phyloP scores from a whole-genome alignment of 2,329 filamentous ascomycete species.

The Penicillium sp. region DNA sequence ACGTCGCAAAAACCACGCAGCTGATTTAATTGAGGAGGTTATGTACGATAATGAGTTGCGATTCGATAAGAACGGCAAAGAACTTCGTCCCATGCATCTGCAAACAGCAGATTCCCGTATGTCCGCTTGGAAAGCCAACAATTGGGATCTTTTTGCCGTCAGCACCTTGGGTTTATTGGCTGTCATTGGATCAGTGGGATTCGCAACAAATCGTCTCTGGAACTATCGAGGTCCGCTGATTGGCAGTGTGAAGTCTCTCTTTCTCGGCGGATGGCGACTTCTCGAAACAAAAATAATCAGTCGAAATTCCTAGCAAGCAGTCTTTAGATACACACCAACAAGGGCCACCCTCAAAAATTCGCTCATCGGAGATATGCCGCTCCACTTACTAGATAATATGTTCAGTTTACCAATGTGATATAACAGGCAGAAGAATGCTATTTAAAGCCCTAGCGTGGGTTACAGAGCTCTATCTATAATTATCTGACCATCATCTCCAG shows the following conservation, averaged over 20 bases:
- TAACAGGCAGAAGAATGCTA: no score
- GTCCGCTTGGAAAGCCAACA: constrained; percentile 43
- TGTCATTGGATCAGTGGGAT: neutral
- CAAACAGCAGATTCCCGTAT: constrained; percentile 52
- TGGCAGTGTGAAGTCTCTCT: neutral
- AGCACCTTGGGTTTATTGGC: neutral
- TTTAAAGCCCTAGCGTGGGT: no score
- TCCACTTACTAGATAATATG: no score
- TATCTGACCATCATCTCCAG: no score
- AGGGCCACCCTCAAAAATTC: no score
- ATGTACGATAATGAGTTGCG: constrained; percentile 41
- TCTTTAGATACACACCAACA: neutral
- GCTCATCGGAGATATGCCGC: no score
- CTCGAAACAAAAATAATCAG: neutral
- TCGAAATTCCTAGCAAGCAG: neutral
- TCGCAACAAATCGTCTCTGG: neutral
- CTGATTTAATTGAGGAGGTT: constrained; percentile 50
- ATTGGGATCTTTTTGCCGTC: constrained; percentile 42
- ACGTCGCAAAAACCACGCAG: constrained; percentile 43
- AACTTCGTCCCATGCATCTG: constrained; percentile 46
- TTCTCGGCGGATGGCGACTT: neutral
- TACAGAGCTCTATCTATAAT: no score
- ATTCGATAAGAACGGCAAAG: constrained; percentile 13
- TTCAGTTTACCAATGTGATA: no score
- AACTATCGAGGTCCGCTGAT: neutral